Evolutionary conservation across 495 filamentous ascomycete genomes (phyloP).

Genomic region (Darksidea phi): DNA sequence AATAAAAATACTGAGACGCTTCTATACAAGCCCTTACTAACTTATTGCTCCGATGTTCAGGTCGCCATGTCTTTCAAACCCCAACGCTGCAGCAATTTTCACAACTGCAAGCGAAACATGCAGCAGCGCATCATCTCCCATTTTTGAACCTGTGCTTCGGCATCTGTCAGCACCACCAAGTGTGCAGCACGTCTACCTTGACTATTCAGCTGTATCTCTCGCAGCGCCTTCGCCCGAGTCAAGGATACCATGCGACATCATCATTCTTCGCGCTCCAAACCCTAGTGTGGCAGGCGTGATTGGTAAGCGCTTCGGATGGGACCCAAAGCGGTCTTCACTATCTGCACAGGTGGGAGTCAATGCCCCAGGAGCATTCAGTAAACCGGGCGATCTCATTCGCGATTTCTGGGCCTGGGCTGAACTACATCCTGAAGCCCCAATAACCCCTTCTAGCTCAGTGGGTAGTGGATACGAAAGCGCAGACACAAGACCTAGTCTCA

Average conservation of each 20-base stretch:
- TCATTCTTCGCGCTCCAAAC: conserved; percentile 14
- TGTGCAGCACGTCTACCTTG: conserved; percentile 19
- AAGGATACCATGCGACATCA: conserved; percentile 13
- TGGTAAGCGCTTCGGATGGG: conserved; percentile 29
- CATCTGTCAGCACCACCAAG: conserved; percentile 7
- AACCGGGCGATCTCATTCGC: conserved; percentile 21
- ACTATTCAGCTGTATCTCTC: conserved; percentile 17
- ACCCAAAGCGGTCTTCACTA: conserved; percentile 20
- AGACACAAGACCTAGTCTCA: background rate
- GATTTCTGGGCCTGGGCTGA: conserved; percentile 31
- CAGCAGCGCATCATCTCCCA: conserved; percentile 5
- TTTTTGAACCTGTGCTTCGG: conserved; percentile 16
- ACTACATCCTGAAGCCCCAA: background rate
- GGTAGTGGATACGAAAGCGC: conserved; percentile 3
- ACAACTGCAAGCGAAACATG: conserved; percentile 23
- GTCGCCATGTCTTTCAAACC: conserved; percentile 12
- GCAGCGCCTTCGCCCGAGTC: background rate
- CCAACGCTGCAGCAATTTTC: conserved; percentile 6
- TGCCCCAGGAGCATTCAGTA: conserved; percentile 6
- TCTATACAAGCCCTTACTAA: too few species aligned
- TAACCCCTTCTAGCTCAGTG: conserved; percentile 12
- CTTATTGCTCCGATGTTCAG: too few species aligned
- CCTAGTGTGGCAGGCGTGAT: conserved; percentile 20
- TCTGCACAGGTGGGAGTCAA: background rate
- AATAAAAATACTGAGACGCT: too few species aligned